Evolutionary conservation across 2,329 filamentous ascomycete genomes (phyloP).

Genomic region (Cladosporium sp.): DNA sequence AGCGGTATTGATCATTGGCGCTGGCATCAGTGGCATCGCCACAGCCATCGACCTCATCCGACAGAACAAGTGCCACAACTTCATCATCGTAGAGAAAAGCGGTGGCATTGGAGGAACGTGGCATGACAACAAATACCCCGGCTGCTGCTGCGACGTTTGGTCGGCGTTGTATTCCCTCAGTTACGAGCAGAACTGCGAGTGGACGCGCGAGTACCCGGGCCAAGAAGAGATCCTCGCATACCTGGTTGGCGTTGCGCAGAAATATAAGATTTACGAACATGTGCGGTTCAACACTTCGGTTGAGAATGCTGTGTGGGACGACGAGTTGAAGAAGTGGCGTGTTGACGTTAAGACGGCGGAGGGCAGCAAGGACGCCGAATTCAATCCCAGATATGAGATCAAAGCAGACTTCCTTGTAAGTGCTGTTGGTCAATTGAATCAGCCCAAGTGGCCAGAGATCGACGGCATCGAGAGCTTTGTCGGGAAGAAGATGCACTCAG

Average conservation of each 20-base stretch:
- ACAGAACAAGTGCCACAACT: constrained; percentile 53
- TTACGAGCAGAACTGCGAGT: constrained; percentile 60
- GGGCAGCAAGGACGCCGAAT: constrained; percentile 57
- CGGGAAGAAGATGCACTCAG: constrained; percentile 58
- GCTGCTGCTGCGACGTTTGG: constrained; percentile 58
- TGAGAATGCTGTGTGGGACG: constrained; percentile 56
- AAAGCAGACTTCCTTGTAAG: constrained; percentile 58
- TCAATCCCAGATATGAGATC: constrained; percentile 53
- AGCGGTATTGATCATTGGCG: constrained; percentile 59
- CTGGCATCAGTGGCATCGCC: constrained; percentile 50
- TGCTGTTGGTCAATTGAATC: constrained; percentile 60
- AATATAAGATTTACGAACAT: constrained; percentile 57
- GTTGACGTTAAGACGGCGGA: constrained; percentile 50
- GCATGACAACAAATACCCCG: constrained; percentile 59
- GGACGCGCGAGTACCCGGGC: constrained; percentile 59
- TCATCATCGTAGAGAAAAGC: constrained; percentile 59
- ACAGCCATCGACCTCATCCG: constrained; percentile 59
- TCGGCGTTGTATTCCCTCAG: constrained; percentile 60
- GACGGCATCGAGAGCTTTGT: constrained; percentile 50
- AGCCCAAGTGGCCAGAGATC: constrained; percentile 53
- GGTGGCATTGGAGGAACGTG: constrained; percentile 56
- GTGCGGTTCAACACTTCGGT: constrained; percentile 60
- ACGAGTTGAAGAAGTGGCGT: constrained; percentile 53
- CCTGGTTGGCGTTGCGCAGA: constrained; percentile 53
- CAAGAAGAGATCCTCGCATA: constrained; percentile 63